phyloP scores from a whole-genome alignment of 2,329 filamentous ascomycete species.

The Amphichorda felina region DNA sequence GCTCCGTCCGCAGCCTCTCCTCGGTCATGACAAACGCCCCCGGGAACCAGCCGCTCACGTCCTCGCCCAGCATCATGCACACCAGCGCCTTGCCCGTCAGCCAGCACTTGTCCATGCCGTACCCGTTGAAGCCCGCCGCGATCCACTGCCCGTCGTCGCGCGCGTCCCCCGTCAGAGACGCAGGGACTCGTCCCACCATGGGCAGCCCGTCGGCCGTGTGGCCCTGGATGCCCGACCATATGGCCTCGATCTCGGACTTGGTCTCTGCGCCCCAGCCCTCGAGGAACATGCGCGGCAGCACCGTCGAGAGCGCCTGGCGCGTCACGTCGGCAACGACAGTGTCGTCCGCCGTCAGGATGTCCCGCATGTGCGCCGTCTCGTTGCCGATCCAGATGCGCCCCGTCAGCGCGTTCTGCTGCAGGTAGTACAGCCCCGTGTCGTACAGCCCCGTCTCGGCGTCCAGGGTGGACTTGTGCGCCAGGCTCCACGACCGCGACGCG shows the following conservation, averaged over 20 bases:
- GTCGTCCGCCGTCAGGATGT: conserved; percentile 32
- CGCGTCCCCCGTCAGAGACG: conserved; percentile 7
- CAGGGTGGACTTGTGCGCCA: conserved; percentile 25
- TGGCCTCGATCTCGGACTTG: conserved; percentile 16
- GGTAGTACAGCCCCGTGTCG: too few relatives aligned
- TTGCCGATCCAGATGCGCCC: conserved; percentile 16
- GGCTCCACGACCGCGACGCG: conserved; percentile 33
- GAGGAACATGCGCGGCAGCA: conserved; percentile 27
- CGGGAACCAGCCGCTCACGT: conserved; percentile 9
- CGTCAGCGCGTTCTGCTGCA: conserved; percentile 27
- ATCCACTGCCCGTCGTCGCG: conserved; percentile 30
- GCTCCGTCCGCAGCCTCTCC: too few relatives aligned
- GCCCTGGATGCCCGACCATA: conserved; percentile 36
- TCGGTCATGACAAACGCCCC: conserved; percentile 8
- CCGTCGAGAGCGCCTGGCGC: conserved; percentile 17
- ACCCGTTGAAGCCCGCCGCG: conserved; percentile 32
- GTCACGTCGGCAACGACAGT: conserved; percentile 20
- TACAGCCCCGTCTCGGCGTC: conserved; percentile 23
- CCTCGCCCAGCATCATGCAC: too few relatives aligned
- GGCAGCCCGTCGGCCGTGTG: conserved; percentile 32
- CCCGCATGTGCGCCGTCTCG: too few relatives aligned
- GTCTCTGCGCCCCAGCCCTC: conserved; percentile 12
- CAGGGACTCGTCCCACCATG: conserved; percentile 30
- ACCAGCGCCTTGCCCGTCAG: conserved; percentile 27
- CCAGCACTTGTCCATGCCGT: conserved; percentile 39